These are phyloP conservation scores for Lipomyces sp. DNA, from an alignment of 805 yeast species.

Conservation along the genomic window DNA sequence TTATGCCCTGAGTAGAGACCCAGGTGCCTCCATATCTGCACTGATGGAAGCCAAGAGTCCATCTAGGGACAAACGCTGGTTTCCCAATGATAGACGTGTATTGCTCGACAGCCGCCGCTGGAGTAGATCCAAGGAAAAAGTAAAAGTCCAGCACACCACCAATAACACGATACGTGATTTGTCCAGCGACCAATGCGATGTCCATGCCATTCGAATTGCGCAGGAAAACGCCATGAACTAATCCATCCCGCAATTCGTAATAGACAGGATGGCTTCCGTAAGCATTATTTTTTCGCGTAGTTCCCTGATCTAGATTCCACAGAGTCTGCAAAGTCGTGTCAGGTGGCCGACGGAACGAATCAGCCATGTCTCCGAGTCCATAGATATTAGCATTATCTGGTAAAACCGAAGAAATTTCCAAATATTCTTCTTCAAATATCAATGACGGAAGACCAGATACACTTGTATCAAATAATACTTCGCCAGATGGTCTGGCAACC, in stretches of 20 bases:
- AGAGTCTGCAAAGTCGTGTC: constrained; percentile 37
- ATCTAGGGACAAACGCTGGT: constrained; percentile 64
- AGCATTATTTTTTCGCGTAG: constrained; percentile 42
- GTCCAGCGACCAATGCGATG: constrained; percentile 41
- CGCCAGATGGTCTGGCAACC: constrained; percentile 6
- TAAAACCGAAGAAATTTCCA: constrained; percentile 1
- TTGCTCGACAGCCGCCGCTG: constrained; percentile 56
- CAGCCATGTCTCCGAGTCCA: constrained; percentile 8
- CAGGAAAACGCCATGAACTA: constrained; percentile 45
- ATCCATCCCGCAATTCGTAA: constrained; percentile 42
- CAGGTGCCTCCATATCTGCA: constrained; percentile 88
- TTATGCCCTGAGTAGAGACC: constrained; percentile 61
- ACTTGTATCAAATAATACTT: constrained; percentile 1
- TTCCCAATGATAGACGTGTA: constrained; percentile 67
- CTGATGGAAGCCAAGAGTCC: constrained; percentile 80
- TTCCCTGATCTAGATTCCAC: constrained; percentile 41
- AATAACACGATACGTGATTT: constrained; percentile 44
- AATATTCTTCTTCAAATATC: not conserved
- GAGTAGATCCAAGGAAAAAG: constrained; percentile 45
- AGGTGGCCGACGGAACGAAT: constrained; percentile 8
- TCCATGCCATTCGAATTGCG: constrained; percentile 46
- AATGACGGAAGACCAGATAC: constrained; percentile 6
- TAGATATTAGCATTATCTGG: constrained; percentile 3
- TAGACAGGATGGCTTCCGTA: constrained; percentile 48
- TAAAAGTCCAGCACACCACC: constrained; percentile 44